Evolutionary conservation across 176 grass and related monocot species (phyloP), one percentile per base, ranked within the genome.

Genomic region (Rhipidocladum racemiflorum): DNA sequence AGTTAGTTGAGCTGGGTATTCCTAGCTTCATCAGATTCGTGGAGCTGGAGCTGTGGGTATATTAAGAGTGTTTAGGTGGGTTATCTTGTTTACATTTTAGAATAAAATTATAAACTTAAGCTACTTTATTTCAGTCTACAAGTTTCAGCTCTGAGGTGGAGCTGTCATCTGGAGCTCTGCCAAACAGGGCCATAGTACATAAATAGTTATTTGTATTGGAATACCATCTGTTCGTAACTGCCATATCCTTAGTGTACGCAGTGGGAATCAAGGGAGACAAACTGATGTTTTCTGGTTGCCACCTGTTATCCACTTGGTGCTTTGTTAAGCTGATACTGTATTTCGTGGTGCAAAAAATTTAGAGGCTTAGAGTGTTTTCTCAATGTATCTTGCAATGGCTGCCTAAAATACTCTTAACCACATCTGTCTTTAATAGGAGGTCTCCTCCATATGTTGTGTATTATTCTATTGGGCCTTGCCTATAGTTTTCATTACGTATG

Each of bases 311-410:
- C 6, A 48, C 18, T 72, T 74, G 51, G 61, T 49, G 23, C 40
- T 36, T 77, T 27, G 18, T 88, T 65, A 57, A 29, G 35, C 15
- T 63, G 23, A 34, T 74, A 55, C 57, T 61, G n/a, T 75, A 65
- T 74, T 25, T 45, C 16, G 5, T 80, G 54, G 34, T 63, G 18
- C 50, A 72, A 23, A 83, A 76, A 7, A 63, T 39, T n/a, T 74
- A 72, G n/a, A 40, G 50, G 28, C 18, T 65, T 65, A 63, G 72
- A 53, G n/a, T 34, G 48, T 23, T 66, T 66, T 14, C 23, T 80
- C 40, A 4, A 38, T 80, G 1, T 73, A 24, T 74, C 40, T 72
- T 51, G 45, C 20, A 34, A 35, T 44, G 54, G 65, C 44, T 24
- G 9, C 39, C 4, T 74, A 60, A 45, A 61, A 78, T 74, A 88